These are phyloP conservation scores for Boletellus deceptivus DNA, from an alignment of 1,284 basidiomycete genomes.

Conservation along the genomic window DNA sequence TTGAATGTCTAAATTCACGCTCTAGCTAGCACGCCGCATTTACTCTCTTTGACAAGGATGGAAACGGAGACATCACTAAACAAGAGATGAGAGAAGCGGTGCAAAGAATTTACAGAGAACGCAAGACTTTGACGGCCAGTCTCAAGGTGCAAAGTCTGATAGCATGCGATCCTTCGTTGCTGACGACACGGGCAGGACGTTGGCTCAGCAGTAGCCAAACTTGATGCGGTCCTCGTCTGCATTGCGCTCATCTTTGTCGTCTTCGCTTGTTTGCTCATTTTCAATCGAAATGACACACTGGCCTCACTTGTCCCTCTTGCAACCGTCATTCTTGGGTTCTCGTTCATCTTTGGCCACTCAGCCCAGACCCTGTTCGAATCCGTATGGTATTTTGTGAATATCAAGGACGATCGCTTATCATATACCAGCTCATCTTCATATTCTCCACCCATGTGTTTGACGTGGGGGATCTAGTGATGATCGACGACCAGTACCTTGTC, in stretches of 20 bases:
- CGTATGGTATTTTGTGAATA: conserved; percentile 37
- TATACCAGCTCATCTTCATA: conserved; percentile 69
- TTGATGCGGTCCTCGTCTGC: conserved; percentile 70
- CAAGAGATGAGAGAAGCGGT: conserved; percentile 85
- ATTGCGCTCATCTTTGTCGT: conserved; percentile 60
- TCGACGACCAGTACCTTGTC: conserved; percentile 47
- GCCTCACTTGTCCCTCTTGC: conserved; percentile 80
- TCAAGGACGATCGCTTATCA: background rate
- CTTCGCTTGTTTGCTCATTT: conserved; percentile 78
- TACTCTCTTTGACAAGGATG: conserved; percentile 77
- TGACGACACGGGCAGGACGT: conserved; percentile 49
- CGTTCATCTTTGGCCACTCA: conserved; percentile 81
- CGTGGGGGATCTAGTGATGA: conserved; percentile 76
- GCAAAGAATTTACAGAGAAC: conserved; percentile 77
- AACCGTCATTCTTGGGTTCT: conserved; percentile 77
- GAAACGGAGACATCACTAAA: conserved; percentile 79
- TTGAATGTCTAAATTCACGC: conserved; percentile 3
- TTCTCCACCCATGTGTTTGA: conserved; percentile 82
- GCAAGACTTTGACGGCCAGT: conserved; percentile 69
- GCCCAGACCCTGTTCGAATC: conserved; percentile 82
- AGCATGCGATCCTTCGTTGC: background rate
- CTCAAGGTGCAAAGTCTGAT: conserved; percentile 51
- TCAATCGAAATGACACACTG: conserved; percentile 68
- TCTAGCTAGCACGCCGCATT: conserved; percentile 64
- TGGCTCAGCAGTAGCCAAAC: conserved; percentile 68